Evolutionary conservation across 2,329 filamentous ascomycete genomes (phyloP), one percentile per base, ranked within the genome.

Genomic region (Neocucurbitaria cava): DNA sequence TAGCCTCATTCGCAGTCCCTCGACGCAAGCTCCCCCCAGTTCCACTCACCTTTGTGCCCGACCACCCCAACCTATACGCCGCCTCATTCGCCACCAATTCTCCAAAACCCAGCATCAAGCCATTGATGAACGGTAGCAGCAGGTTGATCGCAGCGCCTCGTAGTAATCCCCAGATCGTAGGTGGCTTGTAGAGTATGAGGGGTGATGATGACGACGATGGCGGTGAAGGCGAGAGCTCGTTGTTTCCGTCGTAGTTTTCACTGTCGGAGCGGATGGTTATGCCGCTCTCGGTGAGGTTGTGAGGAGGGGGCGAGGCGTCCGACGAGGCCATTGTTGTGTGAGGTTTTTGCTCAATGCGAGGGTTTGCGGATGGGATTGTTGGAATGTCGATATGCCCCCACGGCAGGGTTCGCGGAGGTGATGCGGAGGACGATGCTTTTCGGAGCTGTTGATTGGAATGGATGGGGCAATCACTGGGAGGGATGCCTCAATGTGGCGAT

Each of bases 91-190:
- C 95, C 76, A 99, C 94, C 46, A 99, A 79, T 79, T 99, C 95
- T 65, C 95, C 95, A 71, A 99, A 97, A 2, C 95, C 95, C 70
- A 99, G 79, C 95, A 99, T 99, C 82, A 99, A 85, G 42, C 95
- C 95, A 78, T 99, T 99, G 71, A 99, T 87, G 70, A 99, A 99
- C 0, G 95, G 95, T 18, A 99, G 79, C 1, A 99, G 70, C n/a
- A 99, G 81, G 75, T 99, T 99, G 78, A 99, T 99, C 5, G 93
- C 92, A 15, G 92, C 91, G 33, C 95, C 92, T 50, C 94, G 87
- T 49, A 97, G 64, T 59, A 99, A 76, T 9, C 90, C 87, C 91
- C 91, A 96, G 40, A 96, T 69, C 0, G 92, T 96, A 2, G 95
- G 93, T 3, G 93, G 92, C 62, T 87, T 87, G 83, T 98, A 99